Percentiles rank a stretch among this genome's conserved stretches.
Evolutionary conservation across 108 stramenopile genomes (phyloP).

Genomic region (Skeletonema menzelii): DNA sequence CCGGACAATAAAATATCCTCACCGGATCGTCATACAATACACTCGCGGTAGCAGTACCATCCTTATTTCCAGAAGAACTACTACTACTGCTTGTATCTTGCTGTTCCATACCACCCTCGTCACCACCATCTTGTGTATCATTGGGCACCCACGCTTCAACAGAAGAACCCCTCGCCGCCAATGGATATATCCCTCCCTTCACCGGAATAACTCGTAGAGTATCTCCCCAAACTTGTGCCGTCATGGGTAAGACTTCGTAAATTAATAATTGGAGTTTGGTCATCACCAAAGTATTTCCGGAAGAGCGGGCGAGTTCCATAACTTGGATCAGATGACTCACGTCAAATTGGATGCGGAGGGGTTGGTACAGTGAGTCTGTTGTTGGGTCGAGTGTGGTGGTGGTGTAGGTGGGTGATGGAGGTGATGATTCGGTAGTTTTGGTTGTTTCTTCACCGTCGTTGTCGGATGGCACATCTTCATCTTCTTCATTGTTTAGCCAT

Average conservation of each 20-base stretch:
- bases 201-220: conserved; percentile 40
- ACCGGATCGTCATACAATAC: conserved; percentile 41
- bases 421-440: background rate
- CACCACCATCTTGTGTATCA: background rate
- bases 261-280: conserved; percentile 46
- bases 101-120: background rate
- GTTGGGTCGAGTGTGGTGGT: conserved; percentile 19
- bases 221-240: conserved; percentile 41
- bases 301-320: conserved; percentile 25
- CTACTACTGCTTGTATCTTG: background rate
- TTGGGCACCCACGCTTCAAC: conserved; percentile 11
- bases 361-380: conserved; percentile 33
- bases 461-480: background rate
- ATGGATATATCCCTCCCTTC: conserved; percentile 43
- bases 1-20: conserved; percentile 36
- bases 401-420: conserved; percentile 3
- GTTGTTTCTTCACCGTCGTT: background rate
- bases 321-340: conserved; percentile 10
- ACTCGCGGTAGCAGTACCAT: conserved; percentile 1
- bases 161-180: conserved; percentile 24
- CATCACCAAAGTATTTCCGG: background rate
- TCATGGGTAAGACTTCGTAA: conserved; percentile 40
- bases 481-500: background rate
- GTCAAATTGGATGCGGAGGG: conserved; percentile 45
- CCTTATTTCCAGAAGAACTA: background rate